Evolutionary conservation across 2,329 filamentous ascomycete genomes (phyloP), one percentile per base, ranked within the genome.

Genomic region (Claviceps africana): DNA sequence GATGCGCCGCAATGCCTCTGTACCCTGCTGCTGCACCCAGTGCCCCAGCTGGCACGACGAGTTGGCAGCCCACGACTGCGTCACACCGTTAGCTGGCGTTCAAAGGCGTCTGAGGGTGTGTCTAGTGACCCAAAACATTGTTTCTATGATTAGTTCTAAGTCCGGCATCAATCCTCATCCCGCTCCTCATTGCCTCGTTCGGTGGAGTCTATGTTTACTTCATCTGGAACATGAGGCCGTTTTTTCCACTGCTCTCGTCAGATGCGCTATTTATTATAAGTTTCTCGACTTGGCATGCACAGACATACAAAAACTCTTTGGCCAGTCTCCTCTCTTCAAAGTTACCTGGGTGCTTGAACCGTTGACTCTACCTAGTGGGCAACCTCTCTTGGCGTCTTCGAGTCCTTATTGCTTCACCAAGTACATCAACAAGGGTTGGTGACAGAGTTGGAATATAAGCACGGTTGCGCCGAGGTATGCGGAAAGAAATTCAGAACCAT

Each of bases 401-500:
- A 43, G 33, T 37, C 33, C 33, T 37, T 37, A 21, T 48, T 45
- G 30, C 22, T 33, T 28, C 46, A 51, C 35, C 43, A 50, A 46
- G 35, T 33, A 22, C 39, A 31, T 28, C 28, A 49, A 35, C 9
- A 28, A 25, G 30, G 30, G n/a, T 22, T 46, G 51, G 51, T 53
- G 53, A 46, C 48, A 10, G 30, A 44, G 51, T 40, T 44, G 40
- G 9, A 15, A 25, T 10, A 56, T 55, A 56, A 54, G 46, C 53
- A 42, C 47, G 43, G 51, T 53, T 51, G 50, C 51, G 55, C 56
- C 54, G 52, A 54, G 52, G 53, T 55, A 52, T 49, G 51, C 47
- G 25, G 21, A 31, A 45, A 25, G n/a, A n/a, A 11, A n/a, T 22
- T 30, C 46, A n/a, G 28, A 21, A 22, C 13, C 21, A 44, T 46